Evolutionary conservation across 495 filamentous ascomycete genomes (phyloP).

Genomic region (Aspergillus bertholletiae): DNA sequence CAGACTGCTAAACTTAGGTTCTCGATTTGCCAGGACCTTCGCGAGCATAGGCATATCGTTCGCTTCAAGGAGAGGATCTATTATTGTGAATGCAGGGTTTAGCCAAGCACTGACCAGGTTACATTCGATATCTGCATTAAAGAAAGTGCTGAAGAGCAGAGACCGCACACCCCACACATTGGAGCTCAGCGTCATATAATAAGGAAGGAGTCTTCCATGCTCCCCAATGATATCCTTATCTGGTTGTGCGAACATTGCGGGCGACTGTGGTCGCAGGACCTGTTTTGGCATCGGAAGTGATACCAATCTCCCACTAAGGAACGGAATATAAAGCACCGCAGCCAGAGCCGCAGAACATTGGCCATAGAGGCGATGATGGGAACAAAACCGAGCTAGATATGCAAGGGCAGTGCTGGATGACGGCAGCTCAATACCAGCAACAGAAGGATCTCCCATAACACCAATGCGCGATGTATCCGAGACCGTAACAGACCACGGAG

Average conservation of each 20-base stretch:
- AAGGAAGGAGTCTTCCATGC: slow-evolving; percentile 12
- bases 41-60: slow-evolving; percentile 11
- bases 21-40: not conserved
- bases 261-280: too few relatives aligned
- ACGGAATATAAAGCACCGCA: slow-evolving; percentile 25
- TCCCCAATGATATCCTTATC: slow-evolving; percentile 18
- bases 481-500: slow-evolving; percentile 22
- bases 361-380: slow-evolving; percentile 19
- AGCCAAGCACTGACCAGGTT: slow-evolving; percentile 32
- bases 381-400: slow-evolving; percentile 26
- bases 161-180: slow-evolving; percentile 25
- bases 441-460: not conserved
- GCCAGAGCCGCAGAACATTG: slow-evolving; percentile 27
- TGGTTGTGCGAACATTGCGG: too few relatives aligned
- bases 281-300: slow-evolving; percentile 20
- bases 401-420: slow-evolving; percentile 18
- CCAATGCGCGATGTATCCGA: slow-evolving; percentile 2
- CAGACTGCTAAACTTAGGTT: slow-evolving; percentile 18
- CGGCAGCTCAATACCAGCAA: slow-evolving; percentile 7
- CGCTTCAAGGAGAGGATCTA: slow-evolving; percentile 12
- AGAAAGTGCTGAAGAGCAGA: slow-evolving; percentile 26
- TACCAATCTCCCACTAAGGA: slow-evolving; percentile 9
- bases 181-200: slow-evolving; percentile 26
- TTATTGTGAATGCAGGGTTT: slow-evolving; percentile 25
- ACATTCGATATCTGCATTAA: slow-evolving; percentile 24